These are phyloP conservation scores for Stentor roeselii DNA, from an alignment of 73 alveolate genomes.

Conservation along the genomic window DNA sequence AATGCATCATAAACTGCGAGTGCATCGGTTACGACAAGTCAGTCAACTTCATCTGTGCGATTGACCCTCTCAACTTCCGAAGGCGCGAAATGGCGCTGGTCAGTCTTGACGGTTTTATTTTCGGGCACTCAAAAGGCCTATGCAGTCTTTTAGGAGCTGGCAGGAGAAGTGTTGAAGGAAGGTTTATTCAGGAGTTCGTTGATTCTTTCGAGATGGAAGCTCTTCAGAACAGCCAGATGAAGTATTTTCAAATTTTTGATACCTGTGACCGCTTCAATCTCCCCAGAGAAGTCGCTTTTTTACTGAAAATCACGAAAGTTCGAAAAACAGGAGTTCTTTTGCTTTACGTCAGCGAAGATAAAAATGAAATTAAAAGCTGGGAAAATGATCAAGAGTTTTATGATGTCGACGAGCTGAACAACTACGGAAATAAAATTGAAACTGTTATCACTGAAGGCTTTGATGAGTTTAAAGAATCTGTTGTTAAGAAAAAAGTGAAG, in stretches of 20 bases:
- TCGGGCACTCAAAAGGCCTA: background rate
- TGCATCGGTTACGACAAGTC: background rate
- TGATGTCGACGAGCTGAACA: background rate
- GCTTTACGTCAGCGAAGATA: background rate
- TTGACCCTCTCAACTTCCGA: background rate
- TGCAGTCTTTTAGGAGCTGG: background rate
- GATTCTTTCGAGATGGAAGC: background rate
- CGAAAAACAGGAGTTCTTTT: too few relatives aligned
- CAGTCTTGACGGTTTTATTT: background rate
- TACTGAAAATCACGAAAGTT: background rate
- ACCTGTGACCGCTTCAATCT: too few relatives aligned
- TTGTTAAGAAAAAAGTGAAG: background rate
- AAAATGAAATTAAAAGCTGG: background rate
- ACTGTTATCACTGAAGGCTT: background rate
- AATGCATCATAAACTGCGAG: background rate
- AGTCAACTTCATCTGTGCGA: background rate
- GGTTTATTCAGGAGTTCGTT: background rate
- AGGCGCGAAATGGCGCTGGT: background rate
- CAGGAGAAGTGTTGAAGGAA: background rate
- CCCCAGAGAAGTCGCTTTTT: too few relatives aligned
- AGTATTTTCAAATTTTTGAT: background rate
- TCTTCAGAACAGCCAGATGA: background rate
- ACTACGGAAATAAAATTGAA: background rate
- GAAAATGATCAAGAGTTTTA: background rate
- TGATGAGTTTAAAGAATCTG: background rate